phyloP scores from a whole-genome alignment of 1,139 yeast species.

The Candida smagusa region DNA sequence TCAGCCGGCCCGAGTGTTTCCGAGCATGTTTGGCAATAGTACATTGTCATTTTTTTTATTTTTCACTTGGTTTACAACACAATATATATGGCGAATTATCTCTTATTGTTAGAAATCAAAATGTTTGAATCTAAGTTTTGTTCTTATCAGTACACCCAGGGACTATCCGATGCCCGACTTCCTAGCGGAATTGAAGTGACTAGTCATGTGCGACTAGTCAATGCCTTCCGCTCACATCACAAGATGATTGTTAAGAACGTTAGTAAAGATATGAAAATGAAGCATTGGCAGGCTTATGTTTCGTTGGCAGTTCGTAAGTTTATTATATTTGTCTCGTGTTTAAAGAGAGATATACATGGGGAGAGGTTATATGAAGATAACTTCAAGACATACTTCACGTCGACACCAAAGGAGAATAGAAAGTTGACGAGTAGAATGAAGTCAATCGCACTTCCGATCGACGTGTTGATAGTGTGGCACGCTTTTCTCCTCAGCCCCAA shows the following conservation, averaged over 20 bases:
- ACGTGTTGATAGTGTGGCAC: constrained; percentile 42
- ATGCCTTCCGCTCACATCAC: background rate
- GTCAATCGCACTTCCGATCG: constrained; percentile 28
- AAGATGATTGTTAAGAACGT: background rate
- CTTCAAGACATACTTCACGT: background rate
- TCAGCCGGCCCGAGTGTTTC: constrained; percentile 15
- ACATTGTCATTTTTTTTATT: constrained; percentile 6
- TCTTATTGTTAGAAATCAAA: background rate
- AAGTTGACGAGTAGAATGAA: constrained; percentile 1
- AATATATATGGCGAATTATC: too few relatives aligned
- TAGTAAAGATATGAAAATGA: background rate
- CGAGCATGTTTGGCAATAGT: constrained; percentile 32
- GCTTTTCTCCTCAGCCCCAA: constrained; percentile 26
- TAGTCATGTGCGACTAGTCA: background rate
- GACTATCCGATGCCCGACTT: background rate
- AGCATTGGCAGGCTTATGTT: constrained; percentile 25
- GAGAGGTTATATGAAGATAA: background rate
- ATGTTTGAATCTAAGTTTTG: background rate
- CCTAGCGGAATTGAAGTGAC: background rate
- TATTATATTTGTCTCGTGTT: constrained; percentile 20
- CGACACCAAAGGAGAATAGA: background rate
- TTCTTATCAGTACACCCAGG: background rate
- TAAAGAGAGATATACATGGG: constrained; percentile 2
- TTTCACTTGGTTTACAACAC: background rate
- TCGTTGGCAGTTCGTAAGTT: constrained; percentile 28